Evolutionary conservation across 2,329 filamentous ascomycete genomes (phyloP), one percentile per base, ranked within the genome.

Genomic region (Dothistroma septosporum): DNA sequence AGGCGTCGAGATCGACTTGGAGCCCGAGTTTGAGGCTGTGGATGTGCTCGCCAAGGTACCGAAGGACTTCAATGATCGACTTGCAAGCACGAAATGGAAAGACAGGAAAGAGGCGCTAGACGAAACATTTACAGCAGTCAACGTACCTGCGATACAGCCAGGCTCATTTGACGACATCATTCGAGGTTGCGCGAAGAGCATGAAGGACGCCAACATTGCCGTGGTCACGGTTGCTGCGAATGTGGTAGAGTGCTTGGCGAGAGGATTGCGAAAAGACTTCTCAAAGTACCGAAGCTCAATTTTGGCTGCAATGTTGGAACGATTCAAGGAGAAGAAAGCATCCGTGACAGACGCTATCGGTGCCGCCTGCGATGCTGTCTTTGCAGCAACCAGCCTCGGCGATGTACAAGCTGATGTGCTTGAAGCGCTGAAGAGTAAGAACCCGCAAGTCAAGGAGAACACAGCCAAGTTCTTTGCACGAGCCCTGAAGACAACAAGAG

Each of bases 121-220:
- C 63, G 91, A 85, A 10, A 82, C 97, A 0, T 88, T 87, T 68
- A 84, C 84, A 14, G 82, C 86, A 2, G 76, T 96, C 58, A 95
- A 96, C 69, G 88, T 95, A 46, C 92, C 93, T 14, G 85, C 88
- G 63, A 96, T 99, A 75, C 95, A 96, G 75, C 93, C 97, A 68
- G 90, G 86, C 7, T 88, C 91, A 58, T 97, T 92, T 72, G 85
- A 88, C 73, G 93, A 97, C 69, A 83, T 97, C 67, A 86, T 90
- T 59, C 85, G 90, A 62, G 88, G 86, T 4, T 82, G 97, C 58
- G 93, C 94, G 49, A 99, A 97, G 76, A 91, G 86, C 69, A 99
- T 99, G 94, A 99, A 99, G 76, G 95, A 99, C 69, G 94, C 95
- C 69, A 99, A 99, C 72, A 89, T 99, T 67, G 89, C 91, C 5